Percentiles rank a stretch among this genome's conserved stretches.
Evolutionary conservation across 768 basidiomycete genomes (phyloP).

Genomic region (Boletus barrowsii): DNA sequence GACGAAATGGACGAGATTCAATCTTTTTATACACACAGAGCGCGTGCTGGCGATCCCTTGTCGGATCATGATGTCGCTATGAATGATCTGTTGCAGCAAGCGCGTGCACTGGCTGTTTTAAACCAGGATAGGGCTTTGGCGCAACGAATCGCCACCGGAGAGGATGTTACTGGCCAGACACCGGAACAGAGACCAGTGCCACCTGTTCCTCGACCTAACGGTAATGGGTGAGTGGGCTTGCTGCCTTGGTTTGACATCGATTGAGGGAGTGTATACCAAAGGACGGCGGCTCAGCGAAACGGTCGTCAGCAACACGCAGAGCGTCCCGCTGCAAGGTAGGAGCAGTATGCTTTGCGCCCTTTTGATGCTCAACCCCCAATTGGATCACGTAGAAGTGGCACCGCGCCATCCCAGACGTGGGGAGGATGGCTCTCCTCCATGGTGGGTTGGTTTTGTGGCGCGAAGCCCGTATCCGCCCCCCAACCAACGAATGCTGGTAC

Average conservation of each 20-base stretch:
- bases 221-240: neutral
- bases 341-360: neutral
- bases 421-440: conserved; percentile 21
- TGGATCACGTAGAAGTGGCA: neutral
- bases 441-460: neutral
- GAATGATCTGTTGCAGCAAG: conserved; percentile 25
- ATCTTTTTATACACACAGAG: conserved; percentile 4
- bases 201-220: neutral
- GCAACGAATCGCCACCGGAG: conserved; percentile 12
- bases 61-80: conserved; percentile 27
- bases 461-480: neutral
- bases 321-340: conserved; percentile 12
- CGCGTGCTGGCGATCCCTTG: conserved; percentile 5
- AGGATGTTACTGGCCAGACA: neutral
- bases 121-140: conserved; percentile 25
- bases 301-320: neutral
- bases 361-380: neutral
- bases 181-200: too few relatives aligned
- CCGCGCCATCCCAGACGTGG: conserved; percentile 7
- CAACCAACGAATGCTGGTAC: neutral
- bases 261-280: conserved; percentile 4
- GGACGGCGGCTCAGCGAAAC: neutral
- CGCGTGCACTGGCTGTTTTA: conserved; percentile 10
- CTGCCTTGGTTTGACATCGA: neutral
- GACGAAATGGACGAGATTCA: conserved; percentile 21